Conservation (phyloP, 495 filamentous ascomycete genomes). For the Penicillium simplicissimum region DNA sequence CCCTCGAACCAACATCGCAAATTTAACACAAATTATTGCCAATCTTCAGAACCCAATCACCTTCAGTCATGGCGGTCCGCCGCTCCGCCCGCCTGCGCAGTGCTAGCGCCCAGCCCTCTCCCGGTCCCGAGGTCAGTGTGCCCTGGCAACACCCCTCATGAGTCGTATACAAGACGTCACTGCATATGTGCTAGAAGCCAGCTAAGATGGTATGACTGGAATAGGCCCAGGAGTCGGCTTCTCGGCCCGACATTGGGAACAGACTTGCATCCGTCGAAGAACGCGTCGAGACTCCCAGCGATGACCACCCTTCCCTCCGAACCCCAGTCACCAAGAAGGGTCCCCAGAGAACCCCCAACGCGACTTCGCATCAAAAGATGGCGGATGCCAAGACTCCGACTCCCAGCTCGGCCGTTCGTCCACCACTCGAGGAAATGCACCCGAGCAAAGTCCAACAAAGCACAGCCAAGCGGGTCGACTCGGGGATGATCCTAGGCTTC, state of each 20-base stretch:
- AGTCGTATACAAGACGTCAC: constrained; percentile 15
- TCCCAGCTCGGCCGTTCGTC: constrained; percentile 37
- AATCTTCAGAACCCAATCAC: not conserved
- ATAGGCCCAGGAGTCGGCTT: constrained; percentile 12
- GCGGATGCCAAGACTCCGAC: constrained; percentile 53
- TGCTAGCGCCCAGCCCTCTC: constrained; percentile 15
- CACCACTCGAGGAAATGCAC: constrained; percentile 72
- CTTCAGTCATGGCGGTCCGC: constrained; percentile 38
- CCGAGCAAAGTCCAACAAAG: constrained; percentile 72
- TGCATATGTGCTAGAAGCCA: not conserved
- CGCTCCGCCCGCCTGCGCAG: constrained; percentile 44
- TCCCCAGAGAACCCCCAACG: constrained; percentile 20
- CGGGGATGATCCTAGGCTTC: constrained; percentile 67
- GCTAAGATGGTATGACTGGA: constrained; percentile 8
- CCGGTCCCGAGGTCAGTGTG: constrained; percentile 34
- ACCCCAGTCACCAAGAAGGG: constrained; percentile 26
- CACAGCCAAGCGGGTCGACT: constrained; percentile 67
- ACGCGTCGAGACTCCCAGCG: constrained; percentile 33
- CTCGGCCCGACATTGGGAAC: constrained; percentile 16
- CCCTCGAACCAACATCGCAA: not conserved
- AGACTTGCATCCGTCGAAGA: constrained; percentile 42
- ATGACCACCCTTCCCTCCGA: constrained; percentile 18
- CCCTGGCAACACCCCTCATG: constrained; percentile 23
- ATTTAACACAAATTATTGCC: not conserved
- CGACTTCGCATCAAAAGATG: constrained; percentile 16